phyloP scores from a whole-genome alignment of 768 basidiomycete species.

The Serendipita sp. region DNA sequence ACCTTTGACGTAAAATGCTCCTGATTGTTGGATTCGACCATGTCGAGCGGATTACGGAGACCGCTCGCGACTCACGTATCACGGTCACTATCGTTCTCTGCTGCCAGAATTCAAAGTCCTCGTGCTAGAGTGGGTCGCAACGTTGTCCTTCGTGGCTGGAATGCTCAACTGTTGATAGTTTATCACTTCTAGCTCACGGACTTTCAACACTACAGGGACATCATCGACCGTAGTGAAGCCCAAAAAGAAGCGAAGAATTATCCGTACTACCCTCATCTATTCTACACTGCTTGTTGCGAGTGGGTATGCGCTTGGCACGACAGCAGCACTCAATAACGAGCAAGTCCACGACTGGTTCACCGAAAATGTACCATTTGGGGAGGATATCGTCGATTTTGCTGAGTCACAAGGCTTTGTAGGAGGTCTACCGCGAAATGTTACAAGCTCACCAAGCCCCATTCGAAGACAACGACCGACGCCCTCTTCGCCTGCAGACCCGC shows the following conservation, averaged over 20 bases:
- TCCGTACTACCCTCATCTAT: slow-evolving; percentile 50
- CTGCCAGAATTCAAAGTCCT: neutral
- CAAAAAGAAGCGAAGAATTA: slow-evolving; percentile 37
- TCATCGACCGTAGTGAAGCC: slow-evolving; percentile 20
- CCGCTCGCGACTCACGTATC: neutral
- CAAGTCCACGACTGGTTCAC: slow-evolving; percentile 77
- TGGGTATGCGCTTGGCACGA: slow-evolving; percentile 73
- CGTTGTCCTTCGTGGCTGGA: neutral
- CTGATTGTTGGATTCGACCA: neutral
- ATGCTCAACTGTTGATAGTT: neutral
- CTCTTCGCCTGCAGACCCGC: neutral
- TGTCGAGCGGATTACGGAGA: neutral
- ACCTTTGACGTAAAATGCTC: too few relatives aligned
- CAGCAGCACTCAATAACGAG: slow-evolving; percentile 61
- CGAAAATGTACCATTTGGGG: slow-evolving; percentile 62
- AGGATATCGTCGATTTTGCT: slow-evolving; percentile 63
- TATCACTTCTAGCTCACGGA: neutral
- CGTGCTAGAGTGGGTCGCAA: neutral
- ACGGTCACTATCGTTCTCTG: neutral
- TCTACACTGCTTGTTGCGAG: slow-evolving; percentile 51
- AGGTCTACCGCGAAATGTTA: neutral
- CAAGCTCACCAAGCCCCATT: neutral
- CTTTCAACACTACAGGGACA: slow-evolving; percentile 21
- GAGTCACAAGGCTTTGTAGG: slow-evolving; percentile 52
- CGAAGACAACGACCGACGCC: slow-evolving; percentile 4